Percentiles rank a stretch among this genome's conserved stretches.
phyloP scores from a whole-genome alignment of 805 yeast genomes.

The Tetrapisispora fleetii region DNA sequence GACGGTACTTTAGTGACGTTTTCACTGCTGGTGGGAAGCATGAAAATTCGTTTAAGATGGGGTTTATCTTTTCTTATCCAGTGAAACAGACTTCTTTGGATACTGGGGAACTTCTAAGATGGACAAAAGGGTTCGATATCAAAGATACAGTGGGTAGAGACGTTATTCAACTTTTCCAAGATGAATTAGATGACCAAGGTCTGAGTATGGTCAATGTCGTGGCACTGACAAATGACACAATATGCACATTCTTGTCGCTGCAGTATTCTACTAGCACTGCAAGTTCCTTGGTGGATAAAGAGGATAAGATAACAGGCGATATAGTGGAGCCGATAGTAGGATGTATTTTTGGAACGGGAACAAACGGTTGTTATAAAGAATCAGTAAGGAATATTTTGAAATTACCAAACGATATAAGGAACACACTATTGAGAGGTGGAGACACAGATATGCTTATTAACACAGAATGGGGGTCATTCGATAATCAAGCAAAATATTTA shows the following conservation, averaged over 20 bases:
- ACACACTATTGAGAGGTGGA: constrained; percentile 33
- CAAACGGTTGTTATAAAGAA: constrained; percentile 92
- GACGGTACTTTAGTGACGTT: constrained; percentile 47
- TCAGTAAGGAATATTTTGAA: constrained; percentile 62
- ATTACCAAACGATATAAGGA: constrained; percentile 39
- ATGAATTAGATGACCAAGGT: constrained; percentile 47
- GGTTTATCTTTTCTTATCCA: constrained; percentile 93
- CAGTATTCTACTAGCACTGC: constrained; percentile 44
- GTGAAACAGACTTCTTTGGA: constrained; percentile 74
- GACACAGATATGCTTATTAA: constrained; percentile 73
- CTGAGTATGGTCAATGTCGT: constrained; percentile 56
- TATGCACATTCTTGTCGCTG: constrained; percentile 83
- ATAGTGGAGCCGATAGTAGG: constrained; percentile 76
- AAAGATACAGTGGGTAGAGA: constrained; percentile 79
- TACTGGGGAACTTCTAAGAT: constrained; percentile 74
- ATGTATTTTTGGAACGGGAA: constrained; percentile 93
- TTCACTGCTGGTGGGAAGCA: constrained; percentile 22
- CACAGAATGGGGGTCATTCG: constrained; percentile 98
- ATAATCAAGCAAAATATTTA: constrained; percentile 63
- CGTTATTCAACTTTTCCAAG: constrained; percentile 64
- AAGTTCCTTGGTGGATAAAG: constrained; percentile 33
- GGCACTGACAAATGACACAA: constrained; percentile 93
- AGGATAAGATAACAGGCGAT: constrained; percentile 41
- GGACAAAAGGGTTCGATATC: constrained; percentile 93
- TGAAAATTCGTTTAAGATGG: constrained; percentile 46